phyloP scores from a whole-genome alignment of 1,139 yeast species.

The Saccharomyces uvarum region DNA sequence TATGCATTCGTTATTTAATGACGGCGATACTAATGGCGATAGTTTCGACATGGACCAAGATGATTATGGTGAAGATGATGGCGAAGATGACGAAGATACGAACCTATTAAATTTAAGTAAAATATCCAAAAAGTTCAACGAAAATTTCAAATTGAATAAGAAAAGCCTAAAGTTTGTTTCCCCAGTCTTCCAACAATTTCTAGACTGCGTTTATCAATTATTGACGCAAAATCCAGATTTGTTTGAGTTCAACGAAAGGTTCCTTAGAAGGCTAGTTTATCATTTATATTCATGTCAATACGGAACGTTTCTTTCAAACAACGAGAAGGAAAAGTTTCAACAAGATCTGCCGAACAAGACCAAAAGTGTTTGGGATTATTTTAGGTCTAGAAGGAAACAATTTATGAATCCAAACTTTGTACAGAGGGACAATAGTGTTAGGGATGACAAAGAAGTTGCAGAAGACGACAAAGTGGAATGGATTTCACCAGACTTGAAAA shows the following conservation, averaged over 20 bases:
- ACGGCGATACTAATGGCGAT: conserved; percentile 7
- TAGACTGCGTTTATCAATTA: conserved; percentile 82
- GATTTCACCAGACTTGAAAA: conserved; percentile 57
- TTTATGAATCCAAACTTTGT: conserved; percentile 50
- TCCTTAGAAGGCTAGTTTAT: conserved; percentile 71
- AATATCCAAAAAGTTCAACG: not conserved
- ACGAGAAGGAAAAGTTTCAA: conserved; percentile 53
- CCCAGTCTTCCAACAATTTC: conserved; percentile 88
- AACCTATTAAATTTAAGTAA: not conserved
- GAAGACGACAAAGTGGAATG: conserved; percentile 40
- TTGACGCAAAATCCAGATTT: conserved; percentile 58
- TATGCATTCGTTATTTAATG: conserved; percentile 15
- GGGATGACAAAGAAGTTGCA: conserved; percentile 6
- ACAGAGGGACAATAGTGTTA: not conserved
- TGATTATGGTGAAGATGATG: conserved; percentile 5
- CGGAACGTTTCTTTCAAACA: conserved; percentile 78
- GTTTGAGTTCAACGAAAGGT: conserved; percentile 86
- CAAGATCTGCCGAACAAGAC: conserved; percentile 43
- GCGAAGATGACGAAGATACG: conserved; percentile 2
- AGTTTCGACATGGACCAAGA: conserved; percentile 9
- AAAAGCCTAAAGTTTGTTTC: conserved; percentile 53
- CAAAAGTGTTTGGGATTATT: conserved; percentile 89
- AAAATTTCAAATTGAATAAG: conserved; percentile 11
- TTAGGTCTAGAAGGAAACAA: conserved; percentile 65
- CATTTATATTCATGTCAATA: conserved; percentile 92